phyloP scores from a whole-genome alignment of 768 basidiomycete genomes.

The Neoboletus brunneissimus region DNA sequence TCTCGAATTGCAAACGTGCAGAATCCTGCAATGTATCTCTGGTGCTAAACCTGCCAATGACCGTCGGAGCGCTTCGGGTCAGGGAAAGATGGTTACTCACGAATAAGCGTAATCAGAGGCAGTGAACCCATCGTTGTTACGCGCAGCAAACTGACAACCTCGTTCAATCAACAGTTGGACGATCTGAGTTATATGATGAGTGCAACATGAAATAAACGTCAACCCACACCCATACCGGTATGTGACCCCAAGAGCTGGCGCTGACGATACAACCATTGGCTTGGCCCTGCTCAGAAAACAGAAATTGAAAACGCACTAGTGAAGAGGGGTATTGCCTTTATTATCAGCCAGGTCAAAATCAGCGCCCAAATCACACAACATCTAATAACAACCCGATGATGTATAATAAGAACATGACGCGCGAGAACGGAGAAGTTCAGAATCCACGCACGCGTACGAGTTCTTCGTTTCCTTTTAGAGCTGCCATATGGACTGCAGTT shows the following conservation, averaged over 20 bases:
- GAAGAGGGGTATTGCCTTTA: conserved; percentile 88
- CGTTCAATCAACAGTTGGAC: conserved; percentile 86
- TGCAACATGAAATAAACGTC: conserved; percentile 3
- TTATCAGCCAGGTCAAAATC: conserved; percentile 89
- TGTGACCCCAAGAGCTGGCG: conserved; percentile 85
- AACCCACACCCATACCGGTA: conserved; percentile 52
- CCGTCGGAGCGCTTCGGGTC: conserved; percentile 1
- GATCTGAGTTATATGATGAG: conserved; percentile 43
- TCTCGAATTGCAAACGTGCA: conserved; percentile 74
- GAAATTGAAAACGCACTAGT: conserved; percentile 63
- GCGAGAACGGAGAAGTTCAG: conserved; percentile 6
- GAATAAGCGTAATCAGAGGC: conserved; percentile 88
- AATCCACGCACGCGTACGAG: conserved; percentile 68
- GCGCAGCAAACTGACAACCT: conserved; percentile 77
- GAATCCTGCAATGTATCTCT: conserved; percentile 78
- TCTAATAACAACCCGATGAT: conserved; percentile 42
- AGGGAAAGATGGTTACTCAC: conserved; percentile 12
- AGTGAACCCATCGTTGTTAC: conserved; percentile 90
- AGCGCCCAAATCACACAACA: conserved; percentile 88
- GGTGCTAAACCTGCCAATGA: conserved; percentile 56
- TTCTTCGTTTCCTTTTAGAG: conserved; percentile 86
- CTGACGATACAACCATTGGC: conserved; percentile 37
- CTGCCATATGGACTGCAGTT: conserved; percentile 86
- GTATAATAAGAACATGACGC: conserved; percentile 16
- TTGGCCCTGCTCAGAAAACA: neutral